Base-by-base conservation (phyloP, 1,284 basidiomycete species). In the Xanthoconium separans region DNA sequence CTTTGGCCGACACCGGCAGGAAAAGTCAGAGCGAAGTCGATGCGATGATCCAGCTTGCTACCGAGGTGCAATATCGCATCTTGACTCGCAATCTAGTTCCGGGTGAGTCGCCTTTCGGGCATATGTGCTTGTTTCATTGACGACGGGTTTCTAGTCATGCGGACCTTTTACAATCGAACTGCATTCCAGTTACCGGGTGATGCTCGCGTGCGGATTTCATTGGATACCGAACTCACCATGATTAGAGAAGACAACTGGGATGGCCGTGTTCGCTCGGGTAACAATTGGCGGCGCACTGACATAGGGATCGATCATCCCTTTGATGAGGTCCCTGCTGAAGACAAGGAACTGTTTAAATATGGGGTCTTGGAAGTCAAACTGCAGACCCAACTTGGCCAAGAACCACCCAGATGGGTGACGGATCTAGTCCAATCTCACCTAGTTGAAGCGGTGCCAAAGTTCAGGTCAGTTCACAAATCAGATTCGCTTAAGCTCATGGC, bases 141-240 rank as follows among this genome's bases (percentile, higher is more conserved):
- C 46, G 39, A 46, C 37, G 45, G 40, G 18, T 49, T 20, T 43
- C 24, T 48, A 87, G 96, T 98, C 41, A 89, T 98, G 89, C 84
- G 96, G 33, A 94, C 95, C n/a, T 99, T 98, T 77, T 99, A 99
- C 78, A 98, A 98, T 71, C 90, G 96, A 49, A 99, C 97, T 9
- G 96, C 96, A 0, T 99, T 99, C 81, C 96, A 99, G 74, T 84
- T 99, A 24, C 97, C 97, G 10, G 96, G 97, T 20, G 97, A 99
- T 68, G 96, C 97, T 27, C 87, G 94, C 44, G 96, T 99, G 40
- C 93, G 96, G 51, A 98, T 99, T 61, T 99, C 96, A 31, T 87
- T 99, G 58, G 97, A 99, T 71, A 99, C 96, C 0, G 95, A 98
- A 71, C 82, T 99, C 30, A 90, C 91, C 8, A 88, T 99, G 78